A percentile compares a stretch with the other conserved stretches of the same genome.
phyloP scores from a whole-genome alignment of 2,329 filamentous ascomycete genomes.

The Penicillium thymicola region DNA sequence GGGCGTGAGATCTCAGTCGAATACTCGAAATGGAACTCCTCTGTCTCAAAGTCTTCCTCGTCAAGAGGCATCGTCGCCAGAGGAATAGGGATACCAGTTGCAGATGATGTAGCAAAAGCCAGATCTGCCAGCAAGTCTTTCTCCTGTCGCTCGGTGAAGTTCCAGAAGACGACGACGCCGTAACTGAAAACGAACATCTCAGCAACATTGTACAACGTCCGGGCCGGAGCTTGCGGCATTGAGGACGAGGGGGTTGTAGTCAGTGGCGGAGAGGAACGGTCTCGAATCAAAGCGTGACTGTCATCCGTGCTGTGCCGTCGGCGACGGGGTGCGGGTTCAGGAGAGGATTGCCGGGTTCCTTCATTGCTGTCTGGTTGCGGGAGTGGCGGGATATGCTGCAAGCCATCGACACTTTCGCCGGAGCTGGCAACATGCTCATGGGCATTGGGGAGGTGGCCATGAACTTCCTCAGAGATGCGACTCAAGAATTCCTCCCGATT shows the following conservation, averaged over 20 bases:
- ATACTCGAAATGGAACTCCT: slow-evolving; percentile 99
- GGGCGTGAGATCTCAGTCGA: slow-evolving; percentile 80
- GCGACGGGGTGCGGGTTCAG: slow-evolving; percentile 16
- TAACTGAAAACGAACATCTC: slow-evolving; percentile 98
- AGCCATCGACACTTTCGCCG: not conserved
- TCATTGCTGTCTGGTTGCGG: slow-evolving; percentile 4
- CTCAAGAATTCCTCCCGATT: slow-evolving; percentile 14
- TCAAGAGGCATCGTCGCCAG: slow-evolving; percentile 76
- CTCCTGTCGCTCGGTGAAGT: slow-evolving; percentile 93
- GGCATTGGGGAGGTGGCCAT: slow-evolving; percentile 1
- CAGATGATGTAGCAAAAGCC: slow-evolving; percentile 65
- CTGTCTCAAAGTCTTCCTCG: slow-evolving; percentile 91
- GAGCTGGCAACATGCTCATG: slow-evolving; percentile 5
- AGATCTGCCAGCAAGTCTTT: slow-evolving; percentile 94
- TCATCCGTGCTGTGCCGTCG: slow-evolving; percentile 25
- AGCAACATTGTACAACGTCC: slow-evolving; percentile 65
- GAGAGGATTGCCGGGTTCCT: not conserved
- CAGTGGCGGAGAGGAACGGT: slow-evolving; percentile 44
- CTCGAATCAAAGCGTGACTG: slow-evolving; percentile 19
- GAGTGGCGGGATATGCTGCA: not conserved
- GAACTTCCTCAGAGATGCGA: slow-evolving; percentile 14
- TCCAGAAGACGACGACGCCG: slow-evolving; percentile 98
- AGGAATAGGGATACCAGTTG: slow-evolving; percentile 47
- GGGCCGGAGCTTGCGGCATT: slow-evolving; percentile 53
- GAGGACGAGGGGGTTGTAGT: slow-evolving; percentile 28